phyloP scores from a whole-genome alignment of 129 eudicot genomes.

The Artemisia argyi region DNA sequence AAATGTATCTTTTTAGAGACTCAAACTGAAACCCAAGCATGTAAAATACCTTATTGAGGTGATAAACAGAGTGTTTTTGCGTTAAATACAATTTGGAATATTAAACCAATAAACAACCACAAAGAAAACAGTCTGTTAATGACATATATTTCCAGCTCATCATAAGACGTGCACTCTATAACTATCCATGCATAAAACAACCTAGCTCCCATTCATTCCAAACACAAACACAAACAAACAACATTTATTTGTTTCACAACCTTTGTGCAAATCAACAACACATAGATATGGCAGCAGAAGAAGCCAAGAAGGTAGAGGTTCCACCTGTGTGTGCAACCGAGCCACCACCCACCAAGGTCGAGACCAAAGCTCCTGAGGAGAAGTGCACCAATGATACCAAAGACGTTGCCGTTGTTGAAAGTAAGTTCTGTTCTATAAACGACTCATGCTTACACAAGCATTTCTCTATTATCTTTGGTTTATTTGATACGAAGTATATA shows the following conservation, averaged over 20 bases:
- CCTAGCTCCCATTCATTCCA: background rate
- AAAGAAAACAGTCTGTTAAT: slow-evolving; percentile 34
- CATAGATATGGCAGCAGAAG: slow-evolving; percentile 59
- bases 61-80: slow-evolving; percentile 11
- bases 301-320: slow-evolving; percentile 53
- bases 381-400: slow-evolving; percentile 50
- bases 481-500: background rate
- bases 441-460: background rate
- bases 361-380: slow-evolving; percentile 51
- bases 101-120: background rate
- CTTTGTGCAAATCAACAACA: slow-evolving; percentile 1
- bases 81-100: background rate
- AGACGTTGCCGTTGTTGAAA: slow-evolving; percentile 51
- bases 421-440: slow-evolving; percentile 30
- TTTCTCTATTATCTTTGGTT: background rate
- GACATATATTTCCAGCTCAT: slow-evolving; percentile 31
- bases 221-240: background rate
- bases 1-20: background rate
- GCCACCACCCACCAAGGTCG: slow-evolving; percentile 39
- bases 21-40: background rate
- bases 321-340: slow-evolving; percentile 40
- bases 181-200: slow-evolving; percentile 5
- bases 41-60: background rate
- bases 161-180: slow-evolving; percentile 19
- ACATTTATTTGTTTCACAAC: background rate